These are phyloP conservation scores for Podila verticillata DNA, from an alignment of 192 early-diverging fungal species.

Conservation along the genomic window DNA sequence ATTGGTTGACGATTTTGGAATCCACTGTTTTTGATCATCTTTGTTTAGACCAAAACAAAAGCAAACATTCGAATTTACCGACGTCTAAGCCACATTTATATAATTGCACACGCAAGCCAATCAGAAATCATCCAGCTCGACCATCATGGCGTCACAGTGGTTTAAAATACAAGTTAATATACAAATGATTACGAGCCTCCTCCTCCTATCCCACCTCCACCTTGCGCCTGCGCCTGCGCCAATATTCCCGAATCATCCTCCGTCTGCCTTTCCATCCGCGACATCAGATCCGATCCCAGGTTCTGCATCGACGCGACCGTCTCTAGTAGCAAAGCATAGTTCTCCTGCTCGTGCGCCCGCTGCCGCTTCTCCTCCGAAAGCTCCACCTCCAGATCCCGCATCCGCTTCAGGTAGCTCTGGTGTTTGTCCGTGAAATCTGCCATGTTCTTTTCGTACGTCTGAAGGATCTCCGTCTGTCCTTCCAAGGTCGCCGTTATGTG, in stretches of 20 bases:
- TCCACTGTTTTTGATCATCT: background rate
- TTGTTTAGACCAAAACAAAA: no score
- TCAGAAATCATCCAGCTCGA: no score
- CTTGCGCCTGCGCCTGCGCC: no score
- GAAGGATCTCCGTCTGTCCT: background rate
- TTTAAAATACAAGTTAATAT: no score
- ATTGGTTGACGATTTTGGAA: background rate
- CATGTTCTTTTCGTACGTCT: background rate
- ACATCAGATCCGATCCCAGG: background rate
- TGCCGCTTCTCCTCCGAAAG: background rate
- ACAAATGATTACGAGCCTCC: no score
- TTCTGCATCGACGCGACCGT: background rate
- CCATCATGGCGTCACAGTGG: no score
- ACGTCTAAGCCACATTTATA: no score
- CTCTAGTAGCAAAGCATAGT: background rate
- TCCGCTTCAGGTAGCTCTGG: background rate
- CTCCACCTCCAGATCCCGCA: background rate
- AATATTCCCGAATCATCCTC: no score
- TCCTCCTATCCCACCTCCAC: no score
- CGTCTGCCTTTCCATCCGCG: no score
- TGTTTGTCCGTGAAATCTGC: background rate
- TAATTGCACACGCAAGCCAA: no score
- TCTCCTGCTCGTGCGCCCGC: background rate
- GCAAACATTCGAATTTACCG: no score
- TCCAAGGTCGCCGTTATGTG: background rate